Base-by-base conservation (phyloP, 1,139 yeast species). In the Zygoascus hellenicus region DNA sequence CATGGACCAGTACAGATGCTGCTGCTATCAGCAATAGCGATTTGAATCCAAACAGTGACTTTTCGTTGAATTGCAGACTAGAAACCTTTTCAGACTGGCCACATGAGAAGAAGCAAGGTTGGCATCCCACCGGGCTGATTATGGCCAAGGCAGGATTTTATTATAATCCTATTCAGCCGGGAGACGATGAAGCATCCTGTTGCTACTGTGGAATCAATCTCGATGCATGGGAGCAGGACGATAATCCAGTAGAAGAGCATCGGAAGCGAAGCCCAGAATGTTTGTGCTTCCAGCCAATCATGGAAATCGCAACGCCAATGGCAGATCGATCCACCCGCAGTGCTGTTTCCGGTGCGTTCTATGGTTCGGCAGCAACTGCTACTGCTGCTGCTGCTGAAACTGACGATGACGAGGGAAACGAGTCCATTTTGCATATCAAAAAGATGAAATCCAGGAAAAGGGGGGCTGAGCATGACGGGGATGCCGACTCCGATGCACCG, bases 111-210 rank as follows among this genome's bases (percentile, higher is more conserved):
- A 57, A 60, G 10, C 57, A 62, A 6, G 68, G 65, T n/a, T 66
- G 70, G 54, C 59, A 56, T 7, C 78, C 84, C 0, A 72, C 75
- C 0, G 62, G 70, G 28, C 50, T 65, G 59, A 59, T 63, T 15
- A 67, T 83, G 73, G 86, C 88, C 1, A 74, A 72, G 32, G 72
- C 78, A 26, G 96, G 96, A 0, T 86, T 87, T 62, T 81, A 72
- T 58, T 85, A 74, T 62, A 71, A 78, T 11, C 95, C 95, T 69
- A 61, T 75, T 75, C 51, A 75, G 74, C 65, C 67, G 3, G 68
- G 63, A 5, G 86, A 81, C 53, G 95, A 85, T 59, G 66, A 78
- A n/a, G 85, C 79, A 0, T 71, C 75, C 10, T 87, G 96, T 57
- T 71, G 81, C 52, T 84, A 83, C 58, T 87, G 96, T 63, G 81